Conservation (phyloP, 139 green algal genomes). For the Gonium pectorale region DNA sequence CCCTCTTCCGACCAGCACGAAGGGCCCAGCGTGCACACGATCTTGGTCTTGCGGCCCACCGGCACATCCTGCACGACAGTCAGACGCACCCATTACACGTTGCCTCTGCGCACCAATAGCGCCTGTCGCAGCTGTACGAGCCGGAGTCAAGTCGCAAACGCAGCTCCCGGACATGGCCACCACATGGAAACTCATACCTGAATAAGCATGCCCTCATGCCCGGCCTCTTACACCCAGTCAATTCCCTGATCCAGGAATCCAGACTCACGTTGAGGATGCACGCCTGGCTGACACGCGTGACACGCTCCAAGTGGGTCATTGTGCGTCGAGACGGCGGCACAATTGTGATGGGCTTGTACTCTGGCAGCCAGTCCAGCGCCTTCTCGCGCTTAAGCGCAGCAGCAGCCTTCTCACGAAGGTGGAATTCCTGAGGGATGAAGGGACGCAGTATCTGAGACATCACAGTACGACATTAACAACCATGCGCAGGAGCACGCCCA, state of each 20-base stretch:
- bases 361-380: slow-evolving; percentile 50
- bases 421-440: slow-evolving; percentile 41
- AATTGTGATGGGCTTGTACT: slow-evolving; percentile 54
- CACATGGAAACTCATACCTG: too few species aligned
- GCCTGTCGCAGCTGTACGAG: too few species aligned
- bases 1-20: slow-evolving; percentile 68
- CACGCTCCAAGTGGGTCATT: slow-evolving; percentile 38
- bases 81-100: too few species aligned
- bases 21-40: slow-evolving; percentile 81
- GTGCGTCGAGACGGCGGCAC: slow-evolving; percentile 36
- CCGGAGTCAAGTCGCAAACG: too few species aligned
- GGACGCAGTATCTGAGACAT: too few species aligned
- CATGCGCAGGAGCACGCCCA: too few species aligned
- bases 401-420: slow-evolving; percentile 45
- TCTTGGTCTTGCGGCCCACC: slow-evolving; percentile 79
- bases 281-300: slow-evolving; percentile 45
- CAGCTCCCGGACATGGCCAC: too few species aligned
- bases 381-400: slow-evolving; percentile 48
- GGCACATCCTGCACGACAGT: slow-evolving; percentile 43
- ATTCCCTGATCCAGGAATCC: too few species aligned
- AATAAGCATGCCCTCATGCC: too few species aligned
- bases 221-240: too few species aligned
- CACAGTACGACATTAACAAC: too few species aligned
- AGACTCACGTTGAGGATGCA: slow-evolving; percentile 54
- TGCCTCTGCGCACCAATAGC: too few species aligned